Evolutionary conservation across 2,329 filamentous ascomycete genomes (phyloP).

Genomic region (Colletotrichum lindemuthianum): DNA sequence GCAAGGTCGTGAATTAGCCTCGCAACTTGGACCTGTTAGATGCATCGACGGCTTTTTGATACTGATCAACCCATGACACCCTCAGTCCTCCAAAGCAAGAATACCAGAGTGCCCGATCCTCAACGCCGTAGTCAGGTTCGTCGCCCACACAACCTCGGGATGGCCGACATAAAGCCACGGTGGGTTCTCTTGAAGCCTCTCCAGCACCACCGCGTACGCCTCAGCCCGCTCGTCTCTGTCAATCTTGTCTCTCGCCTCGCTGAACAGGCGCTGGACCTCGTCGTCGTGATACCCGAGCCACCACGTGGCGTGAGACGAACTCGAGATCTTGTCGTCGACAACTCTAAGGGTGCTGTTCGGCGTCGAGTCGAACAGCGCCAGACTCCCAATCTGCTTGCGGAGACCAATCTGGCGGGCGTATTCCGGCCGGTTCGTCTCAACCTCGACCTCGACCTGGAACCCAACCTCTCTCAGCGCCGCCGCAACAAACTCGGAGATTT

Average conservation of each 20-base stretch:
- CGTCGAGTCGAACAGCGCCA: conserved; percentile 18
- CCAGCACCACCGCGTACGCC: conserved; percentile 7
- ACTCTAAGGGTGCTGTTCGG: conserved; percentile 23
- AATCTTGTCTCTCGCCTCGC: conserved; percentile 3
- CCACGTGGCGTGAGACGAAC: conserved; percentile 15
- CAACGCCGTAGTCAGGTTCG: not conserved
- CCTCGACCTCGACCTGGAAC: conserved; percentile 4
- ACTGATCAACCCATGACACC: not conserved
- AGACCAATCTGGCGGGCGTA: conserved; percentile 23
- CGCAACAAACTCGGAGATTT: conserved; percentile 16
- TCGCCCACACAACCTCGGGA: conserved; percentile 21
- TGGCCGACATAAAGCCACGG: conserved; percentile 19
- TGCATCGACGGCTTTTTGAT: too few species aligned
- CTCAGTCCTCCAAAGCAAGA: not conserved
- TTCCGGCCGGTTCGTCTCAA: conserved; percentile 17
- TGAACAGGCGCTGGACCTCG: conserved; percentile 2
- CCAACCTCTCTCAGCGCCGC: not conserved
- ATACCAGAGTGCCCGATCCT: conserved; percentile 13
- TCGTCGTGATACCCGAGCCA: conserved; percentile 22
- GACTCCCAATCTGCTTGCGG: conserved; percentile 12
- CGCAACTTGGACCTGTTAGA: too few species aligned
- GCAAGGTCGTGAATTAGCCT: too few species aligned
- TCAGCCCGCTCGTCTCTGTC: not conserved
- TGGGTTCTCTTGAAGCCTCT: conserved; percentile 14
- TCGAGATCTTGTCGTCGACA: conserved; percentile 17